phyloP scores from a whole-genome alignment of 805 yeast species.

The Tetrapisispora nanseiensis region DNA sequence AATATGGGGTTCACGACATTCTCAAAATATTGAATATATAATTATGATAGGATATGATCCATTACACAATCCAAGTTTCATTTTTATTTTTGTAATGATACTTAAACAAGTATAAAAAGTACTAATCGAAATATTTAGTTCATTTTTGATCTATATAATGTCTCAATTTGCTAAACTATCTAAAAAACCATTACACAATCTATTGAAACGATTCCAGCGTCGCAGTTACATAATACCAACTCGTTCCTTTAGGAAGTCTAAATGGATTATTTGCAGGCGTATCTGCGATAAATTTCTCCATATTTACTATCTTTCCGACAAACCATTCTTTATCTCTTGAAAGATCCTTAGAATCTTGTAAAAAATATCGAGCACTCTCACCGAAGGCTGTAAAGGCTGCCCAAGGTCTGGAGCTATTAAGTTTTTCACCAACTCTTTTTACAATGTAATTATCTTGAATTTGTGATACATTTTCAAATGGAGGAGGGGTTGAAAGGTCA shows the following conservation, averaged over 20 bases:
- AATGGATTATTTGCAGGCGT: constrained; percentile 48
- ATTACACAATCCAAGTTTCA: too few relatives aligned
- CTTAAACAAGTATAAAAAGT: too few relatives aligned
- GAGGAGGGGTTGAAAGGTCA: constrained; percentile 28
- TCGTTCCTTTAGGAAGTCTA: constrained; percentile 47
- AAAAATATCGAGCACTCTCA: constrained; percentile 76
- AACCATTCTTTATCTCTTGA: constrained; percentile 63
- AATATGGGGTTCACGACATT: too few relatives aligned
- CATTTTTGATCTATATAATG: too few relatives aligned
- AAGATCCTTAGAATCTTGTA: constrained; percentile 37
- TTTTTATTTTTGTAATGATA: too few relatives aligned
- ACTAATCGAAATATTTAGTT: too few relatives aligned
- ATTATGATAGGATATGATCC: too few relatives aligned
- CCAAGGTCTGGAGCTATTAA: constrained; percentile 50
- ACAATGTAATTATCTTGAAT: neutral
- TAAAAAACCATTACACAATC: too few relatives aligned
- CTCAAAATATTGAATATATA: too few relatives aligned
- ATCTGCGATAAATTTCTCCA: constrained; percentile 47
- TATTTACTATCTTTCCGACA: constrained; percentile 55
- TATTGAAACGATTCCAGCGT: constrained; percentile 12
- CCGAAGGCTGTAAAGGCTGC: constrained; percentile 76
- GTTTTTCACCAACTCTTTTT: constrained; percentile 1
- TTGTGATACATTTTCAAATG: constrained; percentile 10
- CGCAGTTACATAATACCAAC: constrained; percentile 59
- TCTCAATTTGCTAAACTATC: too few relatives aligned